Evolutionary conservation across 768 basidiomycete genomes (phyloP), one percentile per base, ranked within the genome.

Genomic region (Pisolithus albus): DNA sequence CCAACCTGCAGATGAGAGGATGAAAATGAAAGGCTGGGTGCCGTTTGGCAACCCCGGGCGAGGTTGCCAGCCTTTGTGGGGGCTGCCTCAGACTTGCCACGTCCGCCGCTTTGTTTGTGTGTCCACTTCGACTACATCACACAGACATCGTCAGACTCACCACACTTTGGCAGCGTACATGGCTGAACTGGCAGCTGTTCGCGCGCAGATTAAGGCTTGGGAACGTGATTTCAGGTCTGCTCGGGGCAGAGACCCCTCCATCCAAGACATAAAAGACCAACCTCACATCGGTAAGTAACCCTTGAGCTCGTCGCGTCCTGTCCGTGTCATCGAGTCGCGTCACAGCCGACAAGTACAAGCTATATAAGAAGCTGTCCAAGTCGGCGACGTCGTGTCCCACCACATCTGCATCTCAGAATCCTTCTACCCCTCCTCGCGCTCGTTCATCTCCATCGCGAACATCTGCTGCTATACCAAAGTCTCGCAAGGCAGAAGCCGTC

Each of bases 361-460:
- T 80, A 28, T 89, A 91, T 75, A 91, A 90, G 75, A 82, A 77
- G 53, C 75, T 90, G 34, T 77, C 76, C 50, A 90, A 85, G 57
- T 63, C 66, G 23, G 58, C 68, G 1, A 54, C 66, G 18, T 54
- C 66, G 41, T 72, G 69, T 56, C 73, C 68, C 36, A 67, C 65
- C 57, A 56, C 58, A 18, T 46, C 56, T 6, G 50, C 51, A 0
- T 40, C 63, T 47, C 52, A 55, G 52, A 55, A 62, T 47, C 62
- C 68, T 11, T 59, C 67, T 34, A 72, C 69, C 5, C 71, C 68
- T 32, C 68, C 72, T 44, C 62, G 64, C 39, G 52, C 66, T 19
- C 53, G 49, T 37, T 53, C 64, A 54, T 46, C 66, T 63, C 47
- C 56, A 62, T 46, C 55, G 5, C n/a, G 52, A 41, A 56, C 55